Base-by-base conservation (phyloP, 306 rosid genomes). In the Boehmeria nivea region DNA sequence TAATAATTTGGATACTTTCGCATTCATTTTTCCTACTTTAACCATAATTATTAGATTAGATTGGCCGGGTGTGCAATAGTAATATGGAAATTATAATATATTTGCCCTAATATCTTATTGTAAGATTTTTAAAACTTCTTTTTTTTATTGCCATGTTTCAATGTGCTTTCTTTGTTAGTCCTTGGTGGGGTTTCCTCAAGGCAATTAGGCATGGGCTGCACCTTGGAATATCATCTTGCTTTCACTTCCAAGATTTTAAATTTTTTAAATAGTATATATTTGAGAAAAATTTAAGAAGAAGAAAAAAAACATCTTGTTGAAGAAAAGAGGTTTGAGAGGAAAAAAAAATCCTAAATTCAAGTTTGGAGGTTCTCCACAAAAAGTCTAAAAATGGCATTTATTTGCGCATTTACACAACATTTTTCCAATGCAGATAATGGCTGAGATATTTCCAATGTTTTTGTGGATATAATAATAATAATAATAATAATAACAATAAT, bases 31-130 rank as follows among this genome's bases (percentile, higher is more conserved):
- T 58, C 10, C 25, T 27, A 68, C 66, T 42, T 31, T 76, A 39
- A 78, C 72, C 74, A 78, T 28, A 54, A 69, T 74, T 81, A 52
- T 76, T 47, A 53, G 61, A 67, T 75, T 61, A 55, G 67, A 69
- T 43, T 36, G 65, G n/a, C n/a, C n/a, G n/a, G n/a, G n/a, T 60
- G 61, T 31, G 36, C 36, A 31, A 69, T 44, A 36, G 67, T 26
- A 65, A 59, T 53, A 53, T 60, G 54, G 70, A 67, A 67, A 65
- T 37, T 63, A 36, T 15, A 64, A 71, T 76, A 67, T 78, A 27
- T 67, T 65, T 60, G n/a, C n/a, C n/a, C n/a, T n/a, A n/a, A n/a
- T n/a, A n/a, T n/a, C n/a, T n/a, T n/a, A n/a, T n/a, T n/a, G n/a
- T 61, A 46, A 20, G 72, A 74, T 39, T 63, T n/a, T 54, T 33